Evolutionary conservation across 495 filamentous ascomycete species (phyloP), one percentile per base, ranked within the genome.

Genomic region (Friedmanniomyces endolithicus): DNA sequence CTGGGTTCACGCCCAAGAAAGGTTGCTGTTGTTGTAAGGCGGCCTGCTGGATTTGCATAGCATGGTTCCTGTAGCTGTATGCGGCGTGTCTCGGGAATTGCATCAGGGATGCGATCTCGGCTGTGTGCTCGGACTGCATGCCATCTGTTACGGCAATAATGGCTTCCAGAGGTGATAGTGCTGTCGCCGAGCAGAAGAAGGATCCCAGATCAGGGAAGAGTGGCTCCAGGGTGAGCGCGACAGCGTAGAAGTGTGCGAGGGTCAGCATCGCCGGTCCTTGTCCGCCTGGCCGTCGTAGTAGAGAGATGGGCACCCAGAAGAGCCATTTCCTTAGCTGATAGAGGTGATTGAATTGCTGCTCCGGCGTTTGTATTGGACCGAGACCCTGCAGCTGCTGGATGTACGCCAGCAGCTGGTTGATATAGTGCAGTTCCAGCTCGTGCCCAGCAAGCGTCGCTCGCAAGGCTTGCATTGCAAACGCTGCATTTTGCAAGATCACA

Each of bases 181-280:
- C 57, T 11, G 66, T 59, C 34, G 68, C 63, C 1, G 66, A 61
- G 50, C 63, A 67, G 48, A 72, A 95, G 37, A 88, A 83, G 20
- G 87, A 84, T 48, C 87, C 90, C 54, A 95, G 79, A 63, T 94
- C 89, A 9, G 89, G 88, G 66, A 90, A 94, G 44, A 95, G 78
- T 29, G 86, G 85, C 68, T 96, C 94, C 67, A 98, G 78, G 34
- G 85, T 78, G 52, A 95, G 71, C 11, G 87, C 89, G 29, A 87
- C 78, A 3, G 87, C 88, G 67, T 95, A 96, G 69, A 95, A 90
- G 64, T 97, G 85, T 9, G 89, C 85, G 35, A 98, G 79, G 31
- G 94, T 78, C 20, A 96, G 74, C 67, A 96, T 73, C 19, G 84
- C 80, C 31, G 79, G 81, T 3, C 79, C 73, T 48, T 62, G 59